Base-by-base conservation (phyloP, 768 basidiomycete genomes). In the Dendrothele bispora region DNA sequence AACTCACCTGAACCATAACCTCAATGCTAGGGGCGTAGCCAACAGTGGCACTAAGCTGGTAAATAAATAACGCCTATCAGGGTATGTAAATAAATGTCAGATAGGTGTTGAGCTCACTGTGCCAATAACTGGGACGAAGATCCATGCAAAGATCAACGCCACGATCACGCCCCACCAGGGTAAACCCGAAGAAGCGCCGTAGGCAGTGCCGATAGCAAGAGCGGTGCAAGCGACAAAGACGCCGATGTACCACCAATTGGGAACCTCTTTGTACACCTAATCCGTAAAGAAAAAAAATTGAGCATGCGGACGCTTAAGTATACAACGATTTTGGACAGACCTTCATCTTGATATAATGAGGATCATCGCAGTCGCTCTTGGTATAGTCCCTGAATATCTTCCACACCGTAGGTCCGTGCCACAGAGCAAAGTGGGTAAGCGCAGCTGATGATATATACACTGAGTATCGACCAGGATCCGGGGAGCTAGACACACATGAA, bases 51-150 rank as follows among this genome's bases (percentile, higher is more conserved):
- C 61, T 64, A 5, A 79, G 59, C 61, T 61, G 34, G 21, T 29
- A 37, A 21, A 39, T 24, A 27, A n/a, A n/a, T 30, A 18, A 30
- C 6, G 11, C n/a, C n/a, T n/a, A 5, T 3, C 42, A 18, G 26
- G 12, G 11, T 21, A 25, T n/a, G 18, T 26, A 26, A 18, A 37
- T 8, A 4, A 28, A 15, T 18, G 32, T 18, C 26, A 7, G 24
- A 28, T 29, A 52, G n/a, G n/a, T n/a, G n/a, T n/a, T n/a, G n/a
- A 20, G 8, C 61, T 48, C 47, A 66, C 66, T 2, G 77, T 72
- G 10, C 75, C 78, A 43, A 78, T 66, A 55, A 82, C 69, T 10
- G 78, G 66, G 22, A 76, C 63, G 21, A 70, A 74, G 34, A 76
- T 46, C 43, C 59, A 62, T 0, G 74, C 75, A 44, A 83, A 66